A percentile compares a stretch with the other conserved stretches of the same genome.
Evolutionary conservation across 768 basidiomycete species (phyloP).

Genomic region (Auricularia cornea): DNA sequence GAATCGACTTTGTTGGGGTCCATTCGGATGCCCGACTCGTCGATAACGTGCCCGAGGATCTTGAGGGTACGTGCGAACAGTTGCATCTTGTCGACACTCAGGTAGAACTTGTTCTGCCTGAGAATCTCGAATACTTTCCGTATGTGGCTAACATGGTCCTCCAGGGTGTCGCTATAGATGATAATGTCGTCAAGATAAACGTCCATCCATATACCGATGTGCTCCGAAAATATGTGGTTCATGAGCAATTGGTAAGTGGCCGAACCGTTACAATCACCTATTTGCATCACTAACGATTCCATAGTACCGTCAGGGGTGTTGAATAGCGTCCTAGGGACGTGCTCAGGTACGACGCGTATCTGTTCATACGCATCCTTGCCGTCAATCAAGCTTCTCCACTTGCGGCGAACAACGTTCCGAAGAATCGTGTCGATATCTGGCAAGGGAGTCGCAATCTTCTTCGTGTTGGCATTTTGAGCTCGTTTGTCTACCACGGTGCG

Average conservation of each 20-base stretch:
- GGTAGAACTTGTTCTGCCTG: conserved; percentile 4
- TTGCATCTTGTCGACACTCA: conserved; percentile 3
- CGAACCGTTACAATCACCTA: conserved; percentile 11
- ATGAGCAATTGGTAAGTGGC: conserved; percentile 12
- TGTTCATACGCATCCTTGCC: conserved; percentile 16
- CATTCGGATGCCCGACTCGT: conserved; percentile 19
- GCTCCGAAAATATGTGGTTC: conserved; percentile 7
- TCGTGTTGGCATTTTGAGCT: conserved; percentile 5
- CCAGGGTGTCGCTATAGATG: conserved; percentile 6
- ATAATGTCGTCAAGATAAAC: conserved; percentile 14
- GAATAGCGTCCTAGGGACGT: conserved; percentile 9
- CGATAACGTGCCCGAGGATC: conserved; percentile 18
- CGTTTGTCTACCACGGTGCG: conserved; percentile 5
- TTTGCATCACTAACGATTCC: conserved; percentile 11
- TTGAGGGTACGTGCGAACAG: conserved; percentile 1
- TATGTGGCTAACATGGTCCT: conserved; percentile 8
- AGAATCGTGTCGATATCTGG: conserved; percentile 7
- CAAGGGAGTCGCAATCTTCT: conserved; percentile 3
- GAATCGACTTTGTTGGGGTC: conserved; percentile 19
- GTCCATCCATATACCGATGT: conserved; percentile 11
- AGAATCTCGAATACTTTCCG: conserved; percentile 3
- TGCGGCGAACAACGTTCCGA: not conserved
- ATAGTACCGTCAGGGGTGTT: conserved; percentile 10
- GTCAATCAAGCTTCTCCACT: conserved; percentile 1
- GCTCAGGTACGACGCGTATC: conserved; percentile 3